Base-by-base conservation (phyloP, 148 eudicot species). In the Nepenthes mirabilis region DNA sequence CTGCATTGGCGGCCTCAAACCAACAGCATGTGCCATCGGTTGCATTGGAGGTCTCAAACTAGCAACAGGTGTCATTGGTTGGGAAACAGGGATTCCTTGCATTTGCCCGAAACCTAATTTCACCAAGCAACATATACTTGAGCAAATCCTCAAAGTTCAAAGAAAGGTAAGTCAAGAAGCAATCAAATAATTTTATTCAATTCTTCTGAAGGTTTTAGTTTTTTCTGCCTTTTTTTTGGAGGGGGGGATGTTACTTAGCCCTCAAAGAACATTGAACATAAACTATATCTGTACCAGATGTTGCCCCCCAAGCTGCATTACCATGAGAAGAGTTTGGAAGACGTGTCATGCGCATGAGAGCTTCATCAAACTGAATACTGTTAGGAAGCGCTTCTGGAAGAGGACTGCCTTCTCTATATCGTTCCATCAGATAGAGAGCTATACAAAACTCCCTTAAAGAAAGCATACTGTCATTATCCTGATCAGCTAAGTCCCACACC, bases 401-500 rank as follows among this genome's bases (percentile, higher is more conserved):
- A 34, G 81, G 58, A 37, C 79, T 82, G 63, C 99, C 99, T 79
- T 93, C 99, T 74, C 99, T 80, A 71, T 74, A 86, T 47, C 89
- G 82, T 67, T 93, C 99, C 99, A 93, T 93, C 66, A 88, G 65
- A 75, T 88, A 93, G 10, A 93, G 91, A 62, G 99, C 87, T 65
- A 89, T 57, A 55, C 99, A 93, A 56, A 93, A 93, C 65, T 93
- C 99, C 75, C 90, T 86, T 78, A 93, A 68, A 68, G 96, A 86
- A 64, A 93, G 96, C 99, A 93, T 93, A 83, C 99, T 89, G 60
- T 93, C 99, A 69, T 73, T 83, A 63, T 93, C 99, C 79, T 93
- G 99, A 72, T 93, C 99, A 37, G 99, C 82, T 63, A 93, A 71
- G 68, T 93, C 99, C 99, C 99, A 93, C 54, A 93, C 96, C 81